These are phyloP conservation scores for Clitoria ternatea DNA, from an alignment of 306 rosid genomes.

Conservation along the genomic window DNA sequence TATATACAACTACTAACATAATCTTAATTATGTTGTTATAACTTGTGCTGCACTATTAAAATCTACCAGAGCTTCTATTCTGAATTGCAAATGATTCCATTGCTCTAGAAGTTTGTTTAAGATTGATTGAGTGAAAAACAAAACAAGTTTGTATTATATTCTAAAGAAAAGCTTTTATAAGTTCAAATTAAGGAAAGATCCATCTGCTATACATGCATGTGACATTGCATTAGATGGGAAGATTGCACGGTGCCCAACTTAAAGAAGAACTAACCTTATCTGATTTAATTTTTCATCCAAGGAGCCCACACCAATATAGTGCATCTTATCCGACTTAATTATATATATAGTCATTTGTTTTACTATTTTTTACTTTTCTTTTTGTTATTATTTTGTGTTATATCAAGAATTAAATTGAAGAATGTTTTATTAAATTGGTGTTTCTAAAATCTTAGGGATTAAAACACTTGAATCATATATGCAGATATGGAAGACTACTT, in stretches of 20 bases:
- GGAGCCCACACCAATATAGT: too few species aligned
- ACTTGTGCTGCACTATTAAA: neutral
- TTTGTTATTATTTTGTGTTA: too few species aligned
- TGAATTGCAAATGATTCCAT: neutral
- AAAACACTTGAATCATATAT: too few species aligned
- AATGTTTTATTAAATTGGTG: too few species aligned
- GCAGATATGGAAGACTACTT: too few species aligned
- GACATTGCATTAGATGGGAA: neutral
- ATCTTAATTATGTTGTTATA: neutral
- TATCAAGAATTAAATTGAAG: too few species aligned
- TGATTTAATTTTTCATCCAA: too few species aligned
- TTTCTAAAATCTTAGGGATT: too few species aligned
- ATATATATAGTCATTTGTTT: too few species aligned
- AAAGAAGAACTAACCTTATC: neutral
- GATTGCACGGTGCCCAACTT: slow-evolving; percentile 7
- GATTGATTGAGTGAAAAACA: neutral
- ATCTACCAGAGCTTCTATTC: neutral
- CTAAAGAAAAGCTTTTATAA: neutral
- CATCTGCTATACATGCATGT: neutral
- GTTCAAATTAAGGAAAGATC: neutral
- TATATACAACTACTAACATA: neutral
- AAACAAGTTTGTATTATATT: neutral
- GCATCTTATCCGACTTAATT: too few species aligned
- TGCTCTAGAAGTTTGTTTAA: neutral
- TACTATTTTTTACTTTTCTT: too few species aligned